Evolutionary conservation across 768 basidiomycete species (phyloP).

Genomic region (Lyophyllum atratum): DNA sequence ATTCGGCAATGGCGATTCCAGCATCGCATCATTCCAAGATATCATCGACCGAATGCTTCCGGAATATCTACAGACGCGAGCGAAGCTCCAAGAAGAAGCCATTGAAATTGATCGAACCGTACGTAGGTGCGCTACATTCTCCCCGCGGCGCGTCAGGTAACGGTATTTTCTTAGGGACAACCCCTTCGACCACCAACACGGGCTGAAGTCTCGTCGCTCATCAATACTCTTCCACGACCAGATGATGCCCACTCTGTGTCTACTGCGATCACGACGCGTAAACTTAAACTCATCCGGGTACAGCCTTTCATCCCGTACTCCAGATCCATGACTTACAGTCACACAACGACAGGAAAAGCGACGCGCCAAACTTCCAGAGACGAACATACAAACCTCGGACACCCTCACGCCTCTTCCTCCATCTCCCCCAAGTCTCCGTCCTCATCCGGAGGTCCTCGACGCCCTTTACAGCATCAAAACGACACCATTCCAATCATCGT

Average conservation of each 20-base stretch:
- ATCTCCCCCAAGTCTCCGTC: constrained; percentile 23
- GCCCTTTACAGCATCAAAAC: constrained; percentile 57
- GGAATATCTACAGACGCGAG: constrained; percentile 27
- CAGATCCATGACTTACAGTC: constrained; percentile 2
- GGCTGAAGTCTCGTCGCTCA: constrained; percentile 38
- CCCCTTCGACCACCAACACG: constrained; percentile 42
- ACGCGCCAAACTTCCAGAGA: constrained; percentile 21
- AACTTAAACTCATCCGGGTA: constrained; percentile 48
- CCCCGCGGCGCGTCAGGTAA: background rate
- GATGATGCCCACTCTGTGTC: constrained; percentile 19
- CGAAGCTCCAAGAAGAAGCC: constrained; percentile 16
- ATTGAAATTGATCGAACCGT: constrained; percentile 28
- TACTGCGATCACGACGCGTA: constrained; percentile 39
- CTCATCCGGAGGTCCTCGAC: constrained; percentile 43
- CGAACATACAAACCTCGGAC: constrained; percentile 19
- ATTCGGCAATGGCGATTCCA: constrained; percentile 14
- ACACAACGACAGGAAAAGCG: constrained; percentile 31
- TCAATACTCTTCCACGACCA: constrained; percentile 23
- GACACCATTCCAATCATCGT: constrained; percentile 67
- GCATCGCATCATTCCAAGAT: constrained; percentile 28
- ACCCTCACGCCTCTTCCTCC: constrained; percentile 38
- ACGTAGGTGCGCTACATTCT: constrained; percentile 14
- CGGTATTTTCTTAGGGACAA: constrained; percentile 27
- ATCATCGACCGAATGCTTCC: constrained; percentile 30
- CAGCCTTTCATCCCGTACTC: constrained; percentile 2